Evolutionary conservation across 805 yeast genomes (phyloP), one percentile per base, ranked within the genome.

Genomic region (Ogataea naganishii): DNA sequence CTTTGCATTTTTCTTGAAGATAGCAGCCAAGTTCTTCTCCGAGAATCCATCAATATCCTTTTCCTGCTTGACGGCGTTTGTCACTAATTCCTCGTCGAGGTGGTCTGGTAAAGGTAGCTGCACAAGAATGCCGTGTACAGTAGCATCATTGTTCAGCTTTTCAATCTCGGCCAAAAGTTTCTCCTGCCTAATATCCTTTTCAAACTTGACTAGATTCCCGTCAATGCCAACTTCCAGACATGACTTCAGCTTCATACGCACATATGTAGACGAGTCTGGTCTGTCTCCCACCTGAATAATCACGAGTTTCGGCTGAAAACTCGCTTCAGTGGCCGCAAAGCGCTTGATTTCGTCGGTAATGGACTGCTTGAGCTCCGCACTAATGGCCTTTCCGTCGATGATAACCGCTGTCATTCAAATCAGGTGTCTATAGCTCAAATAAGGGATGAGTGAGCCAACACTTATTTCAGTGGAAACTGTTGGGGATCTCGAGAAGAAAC

Each of bases 31-130:
- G 54, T 92, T 92, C 46, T 66, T 69, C 33, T 86, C 75, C 24
- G 88, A 92, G 48, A 89, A 92, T 2, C 98, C 98, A 55, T 89
- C 98, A 27, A 92, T 95, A 48, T 89, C 98, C 60, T 89, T 89
- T 25, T 69, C 75, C 11, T 82, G 71, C 8, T 66, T 58, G n/a
- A 89, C 96, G 2, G 86, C 68, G 47, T 79, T 75, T 27, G 97
- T 92, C 42, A 92, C 67, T 27, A 58, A 56, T 26, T 80, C 75
- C 62, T 89, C 97, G 51, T 82, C 73, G 35, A 88, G 64, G 47
- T 77, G 82, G 18, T 59, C 53, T 20, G 97, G 98, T 34, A 89
- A 62, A 4, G 98, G 98, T 40, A 89, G 69, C 62, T 88, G 98
- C 33, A 89, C 79, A 37, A 89, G 66, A 18, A 89, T 63, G 29